Percentiles rank a stretch among this genome's conserved stretches.
These are phyloP conservation scores for Eucalyptus guilfoylei DNA, from an alignment of 345 rosid genomes.

Conservation along the genomic window DNA sequence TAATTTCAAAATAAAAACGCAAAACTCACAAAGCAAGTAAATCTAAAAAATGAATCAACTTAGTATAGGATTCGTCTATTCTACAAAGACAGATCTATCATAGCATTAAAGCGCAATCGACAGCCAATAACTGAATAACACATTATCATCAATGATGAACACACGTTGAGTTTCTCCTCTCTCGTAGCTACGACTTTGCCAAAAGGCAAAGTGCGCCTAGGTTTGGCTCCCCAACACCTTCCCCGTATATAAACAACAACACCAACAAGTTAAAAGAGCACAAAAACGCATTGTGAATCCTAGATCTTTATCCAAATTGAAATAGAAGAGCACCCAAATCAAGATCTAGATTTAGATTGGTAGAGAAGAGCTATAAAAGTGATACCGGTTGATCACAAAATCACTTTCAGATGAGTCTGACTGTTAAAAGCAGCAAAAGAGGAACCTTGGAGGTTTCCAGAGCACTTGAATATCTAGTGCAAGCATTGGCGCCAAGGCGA, in stretches of 20 bases:
- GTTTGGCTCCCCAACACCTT: neutral
- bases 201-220: neutral
- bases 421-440: neutral
- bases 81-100: neutral
- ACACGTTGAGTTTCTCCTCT: no score
- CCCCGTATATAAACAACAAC: neutral
- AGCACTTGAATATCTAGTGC: neutral
- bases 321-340: neutral
- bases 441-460: neutral
- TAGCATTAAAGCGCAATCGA: neutral
- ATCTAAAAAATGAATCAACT: no score
- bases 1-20: neutral
- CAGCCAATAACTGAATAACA: no score
- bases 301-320: neutral
- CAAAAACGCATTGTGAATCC: no score
- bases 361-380: neutral
- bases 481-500: neutral
- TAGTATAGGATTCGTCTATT: neutral
- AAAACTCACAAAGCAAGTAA: neutral
- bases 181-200: no score
- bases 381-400: neutral
- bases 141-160: neutral
- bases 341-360: neutral
- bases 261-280: neutral
- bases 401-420: neutral